Conservation (phyloP, 2,329 filamentous ascomycete species). For the Colletotrichum karsti region DNA sequence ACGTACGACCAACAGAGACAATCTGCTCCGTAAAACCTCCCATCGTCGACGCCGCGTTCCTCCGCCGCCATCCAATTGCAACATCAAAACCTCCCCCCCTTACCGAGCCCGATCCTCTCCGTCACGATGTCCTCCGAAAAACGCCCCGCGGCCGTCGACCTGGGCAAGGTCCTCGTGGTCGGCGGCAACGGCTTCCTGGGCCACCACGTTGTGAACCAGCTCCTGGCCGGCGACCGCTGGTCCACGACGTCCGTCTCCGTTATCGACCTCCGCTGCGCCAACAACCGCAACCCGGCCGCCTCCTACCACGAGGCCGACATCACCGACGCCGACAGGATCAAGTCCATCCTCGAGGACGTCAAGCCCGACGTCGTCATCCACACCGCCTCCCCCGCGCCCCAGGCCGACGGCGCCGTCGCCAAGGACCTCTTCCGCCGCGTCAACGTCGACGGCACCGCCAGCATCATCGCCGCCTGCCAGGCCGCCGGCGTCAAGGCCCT, state of each 20-base stretch:
- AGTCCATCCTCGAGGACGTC: slow-evolving; percentile 69
- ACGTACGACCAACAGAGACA: slow-evolving; percentile 1
- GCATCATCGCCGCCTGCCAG: slow-evolving; percentile 78
- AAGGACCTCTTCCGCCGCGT: slow-evolving; percentile 78
- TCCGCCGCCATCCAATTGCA: not conserved
- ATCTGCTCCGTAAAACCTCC: too few species aligned
- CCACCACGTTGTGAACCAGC: slow-evolving; percentile 80
- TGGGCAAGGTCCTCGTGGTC: slow-evolving; percentile 80
- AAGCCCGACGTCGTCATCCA: slow-evolving; percentile 89
- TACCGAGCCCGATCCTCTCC: not conserved
- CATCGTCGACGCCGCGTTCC: too few species aligned
- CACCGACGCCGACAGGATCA: slow-evolving; percentile 69
- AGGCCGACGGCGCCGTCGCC: slow-evolving; percentile 57
- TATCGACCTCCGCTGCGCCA: slow-evolving; percentile 75
- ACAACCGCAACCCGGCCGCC: slow-evolving; percentile 69
- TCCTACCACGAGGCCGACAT: slow-evolving; percentile 83
- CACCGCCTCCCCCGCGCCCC: slow-evolving; percentile 77
- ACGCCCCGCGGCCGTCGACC: slow-evolving; percentile 38
- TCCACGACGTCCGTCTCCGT: slow-evolving; percentile 67
- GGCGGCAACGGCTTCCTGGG: slow-evolving; percentile 88
- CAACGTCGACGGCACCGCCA: slow-evolving; percentile 87
- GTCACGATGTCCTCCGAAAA: slow-evolving; percentile 40
- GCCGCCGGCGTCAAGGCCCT: slow-evolving; percentile 79
- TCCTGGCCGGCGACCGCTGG: slow-evolving; percentile 60
- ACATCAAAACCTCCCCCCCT: not conserved